phyloP scores from a whole-genome alignment of 176 grass and related monocot species.

The Phyllostachys edulis region DNA sequence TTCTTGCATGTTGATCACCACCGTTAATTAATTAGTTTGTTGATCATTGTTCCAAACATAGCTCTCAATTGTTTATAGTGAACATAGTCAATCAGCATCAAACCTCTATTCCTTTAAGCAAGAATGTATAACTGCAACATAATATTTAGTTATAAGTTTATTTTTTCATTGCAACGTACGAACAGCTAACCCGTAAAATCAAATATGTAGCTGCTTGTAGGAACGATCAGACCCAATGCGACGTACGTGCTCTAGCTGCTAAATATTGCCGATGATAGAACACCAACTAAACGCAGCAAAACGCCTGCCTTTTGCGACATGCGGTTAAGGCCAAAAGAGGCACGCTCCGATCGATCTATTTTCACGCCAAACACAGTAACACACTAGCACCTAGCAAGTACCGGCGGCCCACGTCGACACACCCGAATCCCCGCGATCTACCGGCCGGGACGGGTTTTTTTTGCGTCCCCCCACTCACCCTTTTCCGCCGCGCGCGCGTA shows the following conservation, averaged over 20 bases:
- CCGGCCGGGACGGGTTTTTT: neutral
- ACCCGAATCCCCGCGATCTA: conserved; percentile 14
- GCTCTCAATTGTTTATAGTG: too few relatives aligned
- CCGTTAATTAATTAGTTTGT: too few relatives aligned
- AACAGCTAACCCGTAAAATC: too few relatives aligned
- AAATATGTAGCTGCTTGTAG: neutral
- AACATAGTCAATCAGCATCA: too few relatives aligned
- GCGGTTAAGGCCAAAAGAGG: conserved; percentile 42
- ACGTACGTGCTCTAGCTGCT: neutral
- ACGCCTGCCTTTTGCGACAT: neutral
- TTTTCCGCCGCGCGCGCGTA: neutral
- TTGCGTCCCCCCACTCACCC: too few relatives aligned
- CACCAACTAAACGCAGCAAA: neutral
- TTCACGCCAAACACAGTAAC: neutral
- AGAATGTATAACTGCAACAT: too few relatives aligned
- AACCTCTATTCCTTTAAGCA: too few relatives aligned
- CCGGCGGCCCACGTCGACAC: conserved; percentile 40
- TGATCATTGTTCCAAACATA: too few relatives aligned
- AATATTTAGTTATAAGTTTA: too few relatives aligned
- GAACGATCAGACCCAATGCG: neutral
- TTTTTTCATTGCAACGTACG: too few relatives aligned
- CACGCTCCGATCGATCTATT: neutral
- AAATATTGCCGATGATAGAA: conserved; percentile 15
- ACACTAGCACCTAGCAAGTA: neutral
- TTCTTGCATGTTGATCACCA: too few relatives aligned